Percentiles rank a stretch among this genome's conserved stretches.
These are phyloP conservation scores for Sextonia rubra DNA, from an alignment of 164 flowering plant genomes.

Conservation along the genomic window DNA sequence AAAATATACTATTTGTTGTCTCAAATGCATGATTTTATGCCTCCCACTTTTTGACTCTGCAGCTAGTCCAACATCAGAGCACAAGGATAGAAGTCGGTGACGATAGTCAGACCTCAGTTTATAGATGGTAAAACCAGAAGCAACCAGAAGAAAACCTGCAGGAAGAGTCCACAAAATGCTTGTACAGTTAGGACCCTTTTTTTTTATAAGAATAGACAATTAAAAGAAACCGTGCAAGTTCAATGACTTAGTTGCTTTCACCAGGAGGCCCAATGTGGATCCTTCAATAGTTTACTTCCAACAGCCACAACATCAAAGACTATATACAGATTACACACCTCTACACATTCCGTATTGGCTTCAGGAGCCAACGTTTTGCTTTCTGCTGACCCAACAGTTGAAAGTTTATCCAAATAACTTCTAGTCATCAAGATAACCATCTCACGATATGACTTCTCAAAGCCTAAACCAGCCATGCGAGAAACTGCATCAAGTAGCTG, in stretches of 20 bases:
- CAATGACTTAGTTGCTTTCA: background rate
- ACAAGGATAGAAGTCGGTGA: conserved; percentile 83
- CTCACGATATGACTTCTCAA: conserved; percentile 97
- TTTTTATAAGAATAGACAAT: conserved; percentile 11
- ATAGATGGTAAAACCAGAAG: conserved; percentile 52
- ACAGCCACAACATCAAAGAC: conserved; percentile 5
- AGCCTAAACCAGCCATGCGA: conserved; percentile 94
- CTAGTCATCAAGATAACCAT: conserved; percentile 90
- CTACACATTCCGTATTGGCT: conserved; percentile 90
- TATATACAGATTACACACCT: conserved; percentile 56
- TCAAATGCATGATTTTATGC: conserved; percentile 23
- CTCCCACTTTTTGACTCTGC: conserved; percentile 96
- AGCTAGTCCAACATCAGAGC: conserved; percentile 97
- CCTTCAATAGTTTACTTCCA: background rate
- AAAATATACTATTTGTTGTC: too few species aligned
- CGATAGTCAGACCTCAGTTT: conserved; percentile 89
- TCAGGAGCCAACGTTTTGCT: conserved; percentile 80
- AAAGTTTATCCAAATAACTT: conserved; percentile 78
- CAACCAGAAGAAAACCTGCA: conserved; percentile 89
- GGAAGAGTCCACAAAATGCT: conserved; percentile 89
- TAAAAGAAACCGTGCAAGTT: background rate
- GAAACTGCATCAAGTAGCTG: conserved; percentile 99
- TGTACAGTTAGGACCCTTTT: conserved; percentile 52
- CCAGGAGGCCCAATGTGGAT: background rate
- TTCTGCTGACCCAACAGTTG: conserved; percentile 75